Evolutionary conservation across 495 filamentous ascomycete genomes (phyloP), one percentile per base, ranked within the genome.

Genomic region (Margaritispora aquatica): DNA sequence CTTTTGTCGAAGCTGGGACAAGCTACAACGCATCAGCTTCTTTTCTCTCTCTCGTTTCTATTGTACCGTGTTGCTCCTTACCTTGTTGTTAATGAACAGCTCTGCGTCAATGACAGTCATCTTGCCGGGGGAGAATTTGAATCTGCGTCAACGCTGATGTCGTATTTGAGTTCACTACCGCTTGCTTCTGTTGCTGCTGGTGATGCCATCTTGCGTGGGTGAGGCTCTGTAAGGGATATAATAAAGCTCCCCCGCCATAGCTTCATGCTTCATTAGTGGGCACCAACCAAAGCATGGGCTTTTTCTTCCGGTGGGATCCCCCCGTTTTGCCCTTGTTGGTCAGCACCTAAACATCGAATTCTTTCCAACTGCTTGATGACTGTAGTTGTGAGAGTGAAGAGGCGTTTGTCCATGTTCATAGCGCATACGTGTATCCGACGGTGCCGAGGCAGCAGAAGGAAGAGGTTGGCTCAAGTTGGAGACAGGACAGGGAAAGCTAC

Each of bases 61-160:
- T 21, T 9, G 2, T 24, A 24, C 29, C 29, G 5, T 5, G 2
- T 2, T 20, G 19, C 21, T 41, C 1, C 63, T 20, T 70, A 77
- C 76, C 68, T 77, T 71, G 64, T 72, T 74, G 63, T 79, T 76
- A 51, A 82, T 80, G 60, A 79, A 80, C 8, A 79, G 70, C 8
- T 76, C 69, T 23, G 60, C 67, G 55, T 75, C 68, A 55, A 71
- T 66, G n/a, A 48, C 8, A 4, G 21, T 26, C 47, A 50, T 50
- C 19, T 50, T 50, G 47, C 13, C 38, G 4, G 17, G 3, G 38
- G 7, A n/a, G n/a, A n/a, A n/a, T n/a, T n/a, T n/a, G n/a, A n/a
- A n/a, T 44, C 15, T 3, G 2, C 19, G 38, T 44, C 38, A 44
- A 7, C 19, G 19, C 38, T n/a, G 38, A 44, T 17, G 38, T 44